Evolutionary conservation across 257 asterid genomes (phyloP).

Genomic region (Ilex asprella): DNA sequence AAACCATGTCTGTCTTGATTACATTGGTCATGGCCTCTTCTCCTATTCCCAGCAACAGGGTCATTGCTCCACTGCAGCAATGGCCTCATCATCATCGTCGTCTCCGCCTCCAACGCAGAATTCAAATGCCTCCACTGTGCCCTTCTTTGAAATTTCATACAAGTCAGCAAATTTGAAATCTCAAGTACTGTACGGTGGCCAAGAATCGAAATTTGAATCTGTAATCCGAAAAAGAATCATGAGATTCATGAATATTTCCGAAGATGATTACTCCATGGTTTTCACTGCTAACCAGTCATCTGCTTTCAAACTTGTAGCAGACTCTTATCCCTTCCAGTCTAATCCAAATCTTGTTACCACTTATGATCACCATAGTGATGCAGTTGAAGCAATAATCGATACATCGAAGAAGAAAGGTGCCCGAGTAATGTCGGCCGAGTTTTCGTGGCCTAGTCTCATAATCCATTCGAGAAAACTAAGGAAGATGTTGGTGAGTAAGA

Average conservation of each 20-base stretch:
- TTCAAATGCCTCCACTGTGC: constrained; percentile 6
- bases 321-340: constrained; percentile 55
- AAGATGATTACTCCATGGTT: constrained; percentile 58
- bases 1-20: constrained; percentile 60
- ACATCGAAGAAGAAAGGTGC: constrained; percentile 41
- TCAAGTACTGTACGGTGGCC: constrained; percentile 31
- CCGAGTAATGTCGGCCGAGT: constrained; percentile 38
- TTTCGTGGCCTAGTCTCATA: constrained; percentile 68
- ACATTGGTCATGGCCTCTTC: constrained; percentile 73
- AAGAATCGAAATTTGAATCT: constrained; percentile 40
- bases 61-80: constrained; percentile 11
- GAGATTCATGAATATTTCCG: constrained; percentile 57
- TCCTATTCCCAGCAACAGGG: constrained; percentile 46
- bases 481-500: constrained; percentile 30
- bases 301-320: constrained; percentile 61
- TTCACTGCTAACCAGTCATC: constrained; percentile 71
- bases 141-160: constrained; percentile 48
- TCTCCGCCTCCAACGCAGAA: constrained; percentile 10
- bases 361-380: constrained; percentile 63
- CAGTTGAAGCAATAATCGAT: constrained; percentile 40
- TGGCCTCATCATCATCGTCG: constrained; percentile 37
- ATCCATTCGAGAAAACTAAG: constrained; percentile 45
- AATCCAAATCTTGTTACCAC: constrained; percentile 41
- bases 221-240: constrained; percentile 41
- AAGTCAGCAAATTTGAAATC: constrained; percentile 38